A percentile compares a stretch with the other conserved stretches of the same genome.
Evolutionary conservation across 2,329 filamentous ascomycete species (phyloP).

Genomic region (Albifimbria verrucaria): DNA sequence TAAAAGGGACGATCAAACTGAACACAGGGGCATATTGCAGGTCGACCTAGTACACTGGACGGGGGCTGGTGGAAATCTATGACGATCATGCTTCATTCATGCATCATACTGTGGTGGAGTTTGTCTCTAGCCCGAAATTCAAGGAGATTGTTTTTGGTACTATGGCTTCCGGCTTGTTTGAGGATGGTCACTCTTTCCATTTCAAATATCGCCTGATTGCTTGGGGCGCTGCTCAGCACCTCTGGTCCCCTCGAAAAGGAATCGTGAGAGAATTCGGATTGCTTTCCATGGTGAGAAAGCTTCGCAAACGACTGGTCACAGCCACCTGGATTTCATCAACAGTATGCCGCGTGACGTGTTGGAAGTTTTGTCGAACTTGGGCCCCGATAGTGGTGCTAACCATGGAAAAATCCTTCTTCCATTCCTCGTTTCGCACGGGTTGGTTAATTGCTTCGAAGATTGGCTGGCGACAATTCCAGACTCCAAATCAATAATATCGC

Average conservation of each 20-base stretch:
- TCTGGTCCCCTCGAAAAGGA: background rate
- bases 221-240: no score
- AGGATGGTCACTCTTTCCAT: background rate
- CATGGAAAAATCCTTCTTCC: no score
- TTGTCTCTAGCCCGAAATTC: background rate
- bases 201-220: background rate
- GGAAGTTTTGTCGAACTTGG: no score
- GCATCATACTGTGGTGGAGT: background rate
- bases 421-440: no score
- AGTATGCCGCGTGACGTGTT: no score
- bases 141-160: background rate
- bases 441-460: no score
- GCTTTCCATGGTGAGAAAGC: background rate
- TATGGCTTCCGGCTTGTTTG: background rate
- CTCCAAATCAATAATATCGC: no score
- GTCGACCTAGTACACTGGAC: background rate
- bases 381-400: no score
- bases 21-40: background rate
- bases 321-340: background rate
- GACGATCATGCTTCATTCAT: background rate
- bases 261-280: background rate
- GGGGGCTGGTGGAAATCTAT: background rate
- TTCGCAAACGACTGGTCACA: background rate
- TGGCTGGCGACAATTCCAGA: no score
- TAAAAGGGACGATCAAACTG: background rate